Evolutionary conservation across 2,329 filamentous ascomycete species (phyloP), one percentile per base, ranked within the genome.

Genomic region (Xylariales sp.): DNA sequence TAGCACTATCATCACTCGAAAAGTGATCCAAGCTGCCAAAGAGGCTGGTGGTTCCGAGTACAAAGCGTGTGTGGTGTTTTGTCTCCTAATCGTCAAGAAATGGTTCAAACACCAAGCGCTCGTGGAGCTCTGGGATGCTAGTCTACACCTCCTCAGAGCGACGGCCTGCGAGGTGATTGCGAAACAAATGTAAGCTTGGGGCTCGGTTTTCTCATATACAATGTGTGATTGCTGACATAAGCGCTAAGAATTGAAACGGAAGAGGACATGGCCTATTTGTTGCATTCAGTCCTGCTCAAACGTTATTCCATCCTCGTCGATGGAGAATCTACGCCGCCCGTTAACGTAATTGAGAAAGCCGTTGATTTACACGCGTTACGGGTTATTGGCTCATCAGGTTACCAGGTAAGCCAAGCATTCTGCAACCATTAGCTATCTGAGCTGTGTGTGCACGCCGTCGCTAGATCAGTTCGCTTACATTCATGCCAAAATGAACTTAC

Each of bases 341-440:
- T 84, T 45, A 98, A 97, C 55, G 93, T 88, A 16, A 82, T 98
- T 42, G 93, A 98, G 61, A 87, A 88, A 54, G 88, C 93, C 0
- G 89, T 97, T 24, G 93, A 98, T 53, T 66, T 97, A 18, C 93
- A 98, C 58, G 88, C 91, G 1, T 70, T 97, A 31, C 74, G 78
- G 12, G 81, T 98, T 33, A 97, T 97, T 45, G 88, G 88, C 3
- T 91, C 86, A 1, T 89, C 88, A 0, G 91, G 93, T 18, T 98
- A 97, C 60, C 93, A 97, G 34, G 34, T 37, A n/a, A n/a, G n/a
- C n/a, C n/a, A 29, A 4, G 20, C 19, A 4, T 6, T 23, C 4
- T 5, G n/a, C n/a, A 13, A n/a, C 14, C 5, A 10, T 33, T 13
- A 14, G 5, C 13, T 18, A 31, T 31, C 5, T 13, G 19, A 17